Evolutionary conservation across 805 yeast species (phyloP), one percentile per base, ranked within the genome.

Genomic region (Cyberlindnera euphorbiiphila): DNA sequence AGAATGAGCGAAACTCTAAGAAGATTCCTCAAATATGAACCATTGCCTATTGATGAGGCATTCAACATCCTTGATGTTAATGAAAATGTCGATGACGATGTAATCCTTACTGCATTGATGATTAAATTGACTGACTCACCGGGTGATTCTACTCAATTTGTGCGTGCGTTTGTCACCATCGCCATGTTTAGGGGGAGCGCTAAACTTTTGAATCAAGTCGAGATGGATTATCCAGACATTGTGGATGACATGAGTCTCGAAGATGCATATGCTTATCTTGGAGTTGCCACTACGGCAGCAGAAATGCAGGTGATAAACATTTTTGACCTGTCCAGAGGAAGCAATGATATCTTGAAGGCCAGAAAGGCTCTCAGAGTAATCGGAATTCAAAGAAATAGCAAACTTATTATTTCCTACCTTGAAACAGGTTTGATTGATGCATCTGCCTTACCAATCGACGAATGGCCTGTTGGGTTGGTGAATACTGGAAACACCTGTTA

Each of bases 401-500:
- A 71, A 27, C 54, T 81, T 11, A 69, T 87, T 12, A 53, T 56
- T 4, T 68, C 76, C 10, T 87, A 70, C 49, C 60, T 87, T 22
- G 66, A 64, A 26, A 68, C 77, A 0, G 95, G 95, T 0, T 61
- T 71, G 15, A 64, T 82, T 25, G 85, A 82, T 54, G 72, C 78
- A 5, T 62, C 71, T 9, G 59, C 72, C 2, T 59, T 84, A 14
- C 80, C 88, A 0, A 73, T 77, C 0, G 79, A 74, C 12, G 72
- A 75, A 34, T 80, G 91, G 76, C 98, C 98, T 0, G 85, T 87
- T 4, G 98, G 98, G 0, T 69, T 93, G 54, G 85, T 83, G 60
- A 93, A 93, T 56, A 89, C 88, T 45, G 98, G 98, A 17, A 93
- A 93, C 57, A 91, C 98, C 0, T 93, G 98, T 60, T 89, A 89